Evolutionary conservation across 768 basidiomycete genomes (phyloP).

Genomic region (Daedaleopsis sinensis): DNA sequence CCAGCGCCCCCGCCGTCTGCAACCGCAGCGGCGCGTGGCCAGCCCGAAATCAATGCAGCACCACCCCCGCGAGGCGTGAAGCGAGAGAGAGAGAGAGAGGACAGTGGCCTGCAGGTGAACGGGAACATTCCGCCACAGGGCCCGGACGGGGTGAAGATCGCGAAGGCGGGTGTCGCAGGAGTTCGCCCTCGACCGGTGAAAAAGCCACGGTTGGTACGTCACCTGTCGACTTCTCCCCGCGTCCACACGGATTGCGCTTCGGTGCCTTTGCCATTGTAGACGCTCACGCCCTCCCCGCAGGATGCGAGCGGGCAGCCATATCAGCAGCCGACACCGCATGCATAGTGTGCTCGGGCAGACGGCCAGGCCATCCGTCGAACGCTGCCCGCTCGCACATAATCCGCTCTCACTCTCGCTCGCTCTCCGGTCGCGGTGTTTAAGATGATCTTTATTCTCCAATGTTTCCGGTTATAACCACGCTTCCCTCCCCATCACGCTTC

Average conservation of each 20-base stretch:
- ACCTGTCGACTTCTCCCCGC: not conserved
- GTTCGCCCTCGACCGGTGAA: conserved; percentile 71
- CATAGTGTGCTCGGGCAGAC: conserved; percentile 2
- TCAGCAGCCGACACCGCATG: conserved; percentile 69
- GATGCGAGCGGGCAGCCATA: conserved; percentile 69
- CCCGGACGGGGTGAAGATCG: conserved; percentile 38
- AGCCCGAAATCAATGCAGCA: not conserved
- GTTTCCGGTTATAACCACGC: no score
- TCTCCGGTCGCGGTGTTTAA: no score
- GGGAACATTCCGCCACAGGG: conserved; percentile 14
- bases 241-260: not conserved
- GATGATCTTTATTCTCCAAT: no score
- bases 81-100: conserved; percentile 31
- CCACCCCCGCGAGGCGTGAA: conserved; percentile 22
- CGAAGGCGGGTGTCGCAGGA: conserved; percentile 60
- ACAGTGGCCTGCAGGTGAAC: conserved; percentile 12
- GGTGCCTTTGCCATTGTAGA: not conserved
- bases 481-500: no score
- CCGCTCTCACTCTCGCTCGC: no score
- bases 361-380: not conserved
- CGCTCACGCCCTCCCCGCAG: conserved; percentile 35
- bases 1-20: conserved; percentile 4
- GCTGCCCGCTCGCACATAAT: no score
- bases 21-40: conserved; percentile 5
- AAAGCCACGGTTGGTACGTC: conserved; percentile 73